Conservation (phyloP, 2,329 filamentous ascomycete genomes). For the Ciborinia camelliae region DNA sequence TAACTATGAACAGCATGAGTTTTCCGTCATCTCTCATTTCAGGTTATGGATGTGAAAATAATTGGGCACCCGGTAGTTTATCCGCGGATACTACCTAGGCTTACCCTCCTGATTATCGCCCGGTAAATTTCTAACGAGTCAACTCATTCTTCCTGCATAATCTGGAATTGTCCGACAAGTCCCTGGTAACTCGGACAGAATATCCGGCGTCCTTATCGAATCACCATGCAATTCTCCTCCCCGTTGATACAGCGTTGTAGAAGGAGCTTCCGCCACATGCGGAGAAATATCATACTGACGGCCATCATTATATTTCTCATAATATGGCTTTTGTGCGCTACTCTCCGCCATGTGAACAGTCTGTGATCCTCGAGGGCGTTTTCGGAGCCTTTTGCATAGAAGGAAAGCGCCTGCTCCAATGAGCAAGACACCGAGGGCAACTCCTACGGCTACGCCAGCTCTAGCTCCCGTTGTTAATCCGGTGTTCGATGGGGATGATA, state of each 20-base stretch:
- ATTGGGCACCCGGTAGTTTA: neutral
- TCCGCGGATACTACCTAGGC: neutral
- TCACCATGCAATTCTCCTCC: neutral
- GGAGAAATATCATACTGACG: neutral
- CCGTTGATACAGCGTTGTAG: neutral
- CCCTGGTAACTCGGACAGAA: neutral
- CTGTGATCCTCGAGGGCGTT: neutral
- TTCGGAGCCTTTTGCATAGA: neutral
- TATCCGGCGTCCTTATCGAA: neutral
- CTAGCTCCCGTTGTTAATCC: neutral
- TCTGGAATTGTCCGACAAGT: too few relatives aligned
- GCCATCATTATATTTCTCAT: neutral
- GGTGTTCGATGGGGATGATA: neutral
- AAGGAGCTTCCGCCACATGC: neutral
- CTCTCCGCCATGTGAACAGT: neutral
- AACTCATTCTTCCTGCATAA: neutral
- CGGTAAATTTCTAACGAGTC: neutral
- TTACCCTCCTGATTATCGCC: neutral
- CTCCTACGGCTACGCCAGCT: neutral
- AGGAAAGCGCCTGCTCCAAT: neutral
- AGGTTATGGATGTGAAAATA: neutral
- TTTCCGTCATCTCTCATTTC: too few relatives aligned
- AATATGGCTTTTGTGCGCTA: neutral
- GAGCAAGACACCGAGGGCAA: neutral
- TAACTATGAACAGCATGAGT: too few relatives aligned